A percentile compares a stretch with the other conserved stretches of the same genome.
These are phyloP conservation scores for Peltaster fructicola DNA, from an alignment of 2,329 filamentous ascomycete species.

Conservation along the genomic window DNA sequence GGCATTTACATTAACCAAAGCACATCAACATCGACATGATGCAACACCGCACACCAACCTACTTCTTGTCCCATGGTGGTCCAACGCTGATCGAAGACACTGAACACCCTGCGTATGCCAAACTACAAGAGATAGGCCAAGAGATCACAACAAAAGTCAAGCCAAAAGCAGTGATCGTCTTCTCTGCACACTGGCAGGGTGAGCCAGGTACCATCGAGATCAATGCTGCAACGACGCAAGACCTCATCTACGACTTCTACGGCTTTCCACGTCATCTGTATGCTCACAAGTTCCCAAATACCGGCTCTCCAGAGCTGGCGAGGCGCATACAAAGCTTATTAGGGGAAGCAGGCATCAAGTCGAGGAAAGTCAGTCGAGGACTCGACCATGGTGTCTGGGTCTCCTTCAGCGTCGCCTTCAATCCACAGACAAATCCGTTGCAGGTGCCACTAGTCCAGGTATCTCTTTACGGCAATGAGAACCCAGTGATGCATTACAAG, in stretches of 20 bases:
- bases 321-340: conserved; percentile 39
- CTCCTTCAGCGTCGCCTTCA: conserved; percentile 42
- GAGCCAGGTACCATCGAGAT: conserved; percentile 39
- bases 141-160: conserved; percentile 55
- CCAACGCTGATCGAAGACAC: conserved; percentile 53
- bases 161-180: conserved; percentile 55
- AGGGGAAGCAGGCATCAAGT: conserved; percentile 39
- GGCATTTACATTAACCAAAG: too few relatives aligned
- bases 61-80: conserved; percentile 34
- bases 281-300: conserved; percentile 46
- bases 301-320: conserved; percentile 42
- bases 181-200: conserved; percentile 64
- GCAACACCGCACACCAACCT: conserved; percentile 32
- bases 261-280: conserved; percentile 56
- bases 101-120: conserved; percentile 46
- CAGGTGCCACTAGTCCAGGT: conserved; percentile 50
- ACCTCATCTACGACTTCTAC: conserved; percentile 59
- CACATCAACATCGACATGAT: conserved; percentile 5
- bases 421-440: conserved; percentile 21
- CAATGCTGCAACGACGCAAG: conserved; percentile 45
- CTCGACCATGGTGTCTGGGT: conserved; percentile 63
- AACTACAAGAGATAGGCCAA: conserved; percentile 46
- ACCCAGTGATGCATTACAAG: conserved; percentile 46
- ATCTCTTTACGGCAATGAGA: conserved; percentile 47
- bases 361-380: conserved; percentile 42